Evolutionary conservation across 345 rosid genomes (phyloP), one percentile per base, ranked within the genome.

Genomic region (Melaleuca alternifolia): DNA sequence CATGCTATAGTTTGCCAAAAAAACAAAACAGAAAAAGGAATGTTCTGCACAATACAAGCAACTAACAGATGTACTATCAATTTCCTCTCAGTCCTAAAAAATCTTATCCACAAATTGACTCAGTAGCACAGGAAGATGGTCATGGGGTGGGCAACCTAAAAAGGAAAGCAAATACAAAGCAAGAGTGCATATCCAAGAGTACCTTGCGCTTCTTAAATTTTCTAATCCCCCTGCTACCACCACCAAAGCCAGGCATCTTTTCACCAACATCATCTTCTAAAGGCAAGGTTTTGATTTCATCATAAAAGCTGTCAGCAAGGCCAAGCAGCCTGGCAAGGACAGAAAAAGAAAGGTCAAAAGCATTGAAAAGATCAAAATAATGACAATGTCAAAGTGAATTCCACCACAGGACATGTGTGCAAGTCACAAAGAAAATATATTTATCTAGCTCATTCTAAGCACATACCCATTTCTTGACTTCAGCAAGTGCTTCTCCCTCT

Each of bases 391-490:
- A 41, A 18, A 79, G 65, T 84, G n/a, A 59, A 83, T 82, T 84
- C 18, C 56, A 71, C 37, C 62, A 51, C 84, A 5, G 54, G 79
- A 6, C 77, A 61, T 16, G 51, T 3, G 51, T 62, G 48, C 12
- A 15, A 84, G 46, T 54, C 4, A 16, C 54, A 82, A 13, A 77
- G 41, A n/a, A 76, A 87, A 24, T 71, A 61, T 50, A 54, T 83
- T 56, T 84, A 84, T 62, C 61, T 46, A 20, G 82, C 54, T 59
- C 28, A 57, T 28, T 54, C 56, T 76, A 46, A 86, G 81, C 91
- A 23, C 90, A 24, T 94, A 97, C 98, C 99, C 99, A 89, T 91
- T 93, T 91, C 95, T 89, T 83, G 98, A 93, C 91, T 95, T 94
- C 92, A 88, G 89, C 86, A 95, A 90, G 89, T 91, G 93, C 89